Evolutionary conservation across 805 yeast genomes (phyloP).

Genomic region (Kluyveromyces nonfermentans): DNA sequence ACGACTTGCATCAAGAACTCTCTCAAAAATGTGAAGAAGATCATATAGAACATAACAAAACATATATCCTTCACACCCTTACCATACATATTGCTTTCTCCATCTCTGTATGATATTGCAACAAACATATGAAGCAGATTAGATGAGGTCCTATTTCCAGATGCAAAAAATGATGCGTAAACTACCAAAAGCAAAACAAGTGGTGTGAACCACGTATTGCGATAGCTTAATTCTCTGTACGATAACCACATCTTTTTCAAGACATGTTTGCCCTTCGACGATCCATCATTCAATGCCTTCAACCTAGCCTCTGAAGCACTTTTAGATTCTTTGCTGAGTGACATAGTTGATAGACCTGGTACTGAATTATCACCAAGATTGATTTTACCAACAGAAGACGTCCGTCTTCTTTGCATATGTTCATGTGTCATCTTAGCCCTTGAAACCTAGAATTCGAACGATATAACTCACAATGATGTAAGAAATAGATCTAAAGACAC

Average conservation of each 20-base stretch:
- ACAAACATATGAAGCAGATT: constrained; percentile 60
- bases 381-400: constrained; percentile 68
- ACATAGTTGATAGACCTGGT: constrained; percentile 60
- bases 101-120: constrained; percentile 53
- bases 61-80: constrained; percentile 79
- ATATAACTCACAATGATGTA: not conserved
- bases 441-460: not conserved
- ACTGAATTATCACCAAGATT: constrained; percentile 63
- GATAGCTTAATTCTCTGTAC: constrained; percentile 46
- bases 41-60: constrained; percentile 71
- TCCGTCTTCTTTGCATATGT: constrained; percentile 32
- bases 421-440: not conserved
- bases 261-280: constrained; percentile 42
- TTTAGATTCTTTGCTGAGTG: constrained; percentile 36
- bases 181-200: constrained; percentile 37
- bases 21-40: constrained; percentile 82
- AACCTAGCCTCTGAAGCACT: constrained; percentile 32
- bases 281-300: constrained; percentile 24
- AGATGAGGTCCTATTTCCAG: constrained; percentile 47
- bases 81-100: constrained; percentile 59
- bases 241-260: constrained; percentile 47
- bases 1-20: constrained; percentile 84
- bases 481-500: not conserved
- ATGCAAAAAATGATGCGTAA: constrained; percentile 38
- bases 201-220: constrained; percentile 68